phyloP scores from a whole-genome alignment of 2,329 filamentous ascomycete genomes.

The Ramularia endophylla region DNA sequence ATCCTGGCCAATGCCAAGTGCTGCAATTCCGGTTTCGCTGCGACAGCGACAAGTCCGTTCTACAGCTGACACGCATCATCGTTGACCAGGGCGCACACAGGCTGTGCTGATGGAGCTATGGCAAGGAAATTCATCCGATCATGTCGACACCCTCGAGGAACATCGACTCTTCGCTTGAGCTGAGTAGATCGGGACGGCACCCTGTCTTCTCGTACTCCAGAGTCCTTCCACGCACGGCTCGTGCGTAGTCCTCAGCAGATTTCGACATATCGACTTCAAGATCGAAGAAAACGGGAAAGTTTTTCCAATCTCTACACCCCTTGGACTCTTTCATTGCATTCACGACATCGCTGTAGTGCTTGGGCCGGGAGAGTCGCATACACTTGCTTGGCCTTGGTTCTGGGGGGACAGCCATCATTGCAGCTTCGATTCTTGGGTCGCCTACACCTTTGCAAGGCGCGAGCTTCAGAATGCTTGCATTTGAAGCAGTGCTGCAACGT shows the following conservation, averaged over 20 bases:
- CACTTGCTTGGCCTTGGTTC: constrained; percentile 23
- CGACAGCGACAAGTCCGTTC: too few species aligned
- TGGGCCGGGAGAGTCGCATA: constrained; percentile 28
- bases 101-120: neutral
- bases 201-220: constrained; percentile 25
- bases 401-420: constrained; percentile 31
- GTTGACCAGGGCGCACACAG: too few species aligned
- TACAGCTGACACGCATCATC: too few species aligned
- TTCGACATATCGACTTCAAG: constrained; percentile 28
- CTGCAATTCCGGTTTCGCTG: too few species aligned
- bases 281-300: constrained; percentile 28
- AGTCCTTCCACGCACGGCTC: constrained; percentile 13
- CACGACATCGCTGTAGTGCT: constrained; percentile 29
- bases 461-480: constrained; percentile 28
- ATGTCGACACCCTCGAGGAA: constrained; percentile 16
- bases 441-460: constrained; percentile 26
- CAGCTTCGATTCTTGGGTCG: constrained; percentile 28
- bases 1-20: too few species aligned
- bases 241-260: constrained; percentile 24
- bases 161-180: constrained; percentile 10
- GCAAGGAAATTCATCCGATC: constrained; percentile 17
- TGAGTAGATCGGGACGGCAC: constrained; percentile 19
- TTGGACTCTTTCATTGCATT: constrained; percentile 27
- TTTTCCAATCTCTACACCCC: constrained; percentile 29
- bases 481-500: constrained; percentile 23